A percentile compares a stretch with the other conserved stretches of the same genome.
Conservation (phyloP, 1,284 basidiomycete species). For the Anthracocystis panici-leucophaei region DNA sequence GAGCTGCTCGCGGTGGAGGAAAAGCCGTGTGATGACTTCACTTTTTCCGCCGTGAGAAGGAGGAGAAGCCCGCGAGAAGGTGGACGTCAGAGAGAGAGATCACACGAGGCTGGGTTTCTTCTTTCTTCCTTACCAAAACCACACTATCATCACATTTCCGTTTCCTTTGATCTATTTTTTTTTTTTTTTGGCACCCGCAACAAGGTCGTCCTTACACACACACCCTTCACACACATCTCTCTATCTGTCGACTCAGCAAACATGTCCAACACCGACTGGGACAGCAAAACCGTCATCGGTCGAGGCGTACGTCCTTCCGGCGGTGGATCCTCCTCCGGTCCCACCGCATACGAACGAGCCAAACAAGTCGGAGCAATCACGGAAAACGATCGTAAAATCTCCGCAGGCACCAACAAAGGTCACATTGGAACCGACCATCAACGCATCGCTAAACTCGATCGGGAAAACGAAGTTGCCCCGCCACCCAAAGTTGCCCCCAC, state of each 20-base stretch:
- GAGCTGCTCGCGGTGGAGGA: conserved; percentile 9
- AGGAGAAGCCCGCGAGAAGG: not conserved
- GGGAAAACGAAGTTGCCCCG: conserved; percentile 89
- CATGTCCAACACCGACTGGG: conserved; percentile 59
- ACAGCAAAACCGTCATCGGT: conserved; percentile 77
- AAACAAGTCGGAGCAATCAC: conserved; percentile 71
- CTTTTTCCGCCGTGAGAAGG: not conserved
- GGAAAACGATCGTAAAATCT: conserved; percentile 71
- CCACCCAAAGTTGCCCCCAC: conserved; percentile 83
- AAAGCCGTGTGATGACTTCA: conserved; percentile 5
- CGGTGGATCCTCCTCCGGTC: conserved; percentile 76
- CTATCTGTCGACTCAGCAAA: conserved; percentile 13
- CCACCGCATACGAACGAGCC: conserved; percentile 68
- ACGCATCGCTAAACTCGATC: conserved; percentile 66
- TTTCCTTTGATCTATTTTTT: no score
- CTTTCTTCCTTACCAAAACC: no score
- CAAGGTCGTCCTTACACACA: not conserved
- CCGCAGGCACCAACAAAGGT: conserved; percentile 65
- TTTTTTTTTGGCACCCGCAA: not conserved
- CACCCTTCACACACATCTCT: not conserved
- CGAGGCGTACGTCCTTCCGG: conserved; percentile 74
- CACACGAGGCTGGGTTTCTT: no score
- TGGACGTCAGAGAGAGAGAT: not conserved
- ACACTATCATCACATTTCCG: no score
- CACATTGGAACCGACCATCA: conserved; percentile 65